A percentile compares a stretch with the other conserved stretches of the same genome.
Conservation (phyloP, 305 asterid species). For the Solanum hybrid region DNA sequence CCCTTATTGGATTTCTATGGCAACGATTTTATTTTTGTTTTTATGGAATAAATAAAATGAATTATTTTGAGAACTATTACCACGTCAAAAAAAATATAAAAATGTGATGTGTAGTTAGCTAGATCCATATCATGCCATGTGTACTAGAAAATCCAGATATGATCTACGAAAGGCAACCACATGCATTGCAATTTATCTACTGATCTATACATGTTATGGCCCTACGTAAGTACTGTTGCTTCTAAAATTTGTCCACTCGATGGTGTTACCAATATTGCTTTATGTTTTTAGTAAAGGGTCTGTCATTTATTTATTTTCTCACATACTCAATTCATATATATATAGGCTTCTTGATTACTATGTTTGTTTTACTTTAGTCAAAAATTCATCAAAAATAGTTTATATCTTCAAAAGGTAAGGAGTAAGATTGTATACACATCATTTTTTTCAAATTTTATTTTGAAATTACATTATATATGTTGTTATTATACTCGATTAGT, state of each 20-base stretch:
- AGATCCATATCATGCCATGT: slow-evolving; percentile 21
- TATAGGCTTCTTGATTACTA: neutral
- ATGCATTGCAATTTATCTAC: slow-evolving; percentile 3
- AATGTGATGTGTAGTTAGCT: slow-evolving; percentile 12
- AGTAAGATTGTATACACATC: no score
- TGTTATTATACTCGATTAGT: neutral
- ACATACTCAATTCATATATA: neutral
- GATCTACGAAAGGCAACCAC: slow-evolving; percentile 30
- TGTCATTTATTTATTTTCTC: neutral
- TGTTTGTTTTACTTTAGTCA: neutral
- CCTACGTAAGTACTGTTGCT: slow-evolving; percentile 36
- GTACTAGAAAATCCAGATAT: slow-evolving; percentile 12
- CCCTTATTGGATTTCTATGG: neutral
- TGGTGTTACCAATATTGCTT: slow-evolving; percentile 1
- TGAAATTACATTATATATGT: neutral
- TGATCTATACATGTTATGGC: neutral
- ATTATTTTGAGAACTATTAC: neutral
- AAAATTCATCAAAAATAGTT: no score
- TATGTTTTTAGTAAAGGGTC: neutral
- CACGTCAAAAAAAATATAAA: neutral
- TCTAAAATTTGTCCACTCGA: slow-evolving; percentile 30
- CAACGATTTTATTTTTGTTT: neutral
- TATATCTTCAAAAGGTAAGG: no score
- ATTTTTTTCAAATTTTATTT: no score
- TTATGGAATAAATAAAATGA: neutral